Evolutionary conservation across 768 basidiomycete species (phyloP).

Genomic region (Lactarius pseudohatsudake): DNA sequence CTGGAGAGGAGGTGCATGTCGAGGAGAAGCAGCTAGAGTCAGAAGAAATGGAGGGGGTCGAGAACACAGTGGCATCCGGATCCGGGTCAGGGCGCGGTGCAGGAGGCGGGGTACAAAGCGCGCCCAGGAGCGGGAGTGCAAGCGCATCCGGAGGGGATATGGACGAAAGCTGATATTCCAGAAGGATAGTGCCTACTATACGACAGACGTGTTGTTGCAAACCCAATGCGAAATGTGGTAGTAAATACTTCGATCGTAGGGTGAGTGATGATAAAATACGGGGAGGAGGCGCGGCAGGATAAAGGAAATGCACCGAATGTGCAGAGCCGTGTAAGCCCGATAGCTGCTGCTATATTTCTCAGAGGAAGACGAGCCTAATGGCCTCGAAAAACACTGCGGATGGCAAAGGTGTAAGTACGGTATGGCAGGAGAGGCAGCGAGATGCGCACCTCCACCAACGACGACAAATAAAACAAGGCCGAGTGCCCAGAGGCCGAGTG

Average conservation of each 20-base stretch:
- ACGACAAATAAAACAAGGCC: conserved; percentile 76
- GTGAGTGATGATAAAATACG: conserved; percentile 7
- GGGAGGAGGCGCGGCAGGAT: background rate
- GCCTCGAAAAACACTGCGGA: conserved; percentile 72
- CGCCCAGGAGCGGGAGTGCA: conserved; percentile 55
- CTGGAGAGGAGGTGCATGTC: conserved; percentile 82
- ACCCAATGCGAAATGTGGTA: conserved; percentile 10
- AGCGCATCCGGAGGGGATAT: conserved; percentile 54
- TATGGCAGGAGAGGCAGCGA: background rate
- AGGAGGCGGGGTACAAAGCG: conserved; percentile 47
- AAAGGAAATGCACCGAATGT: background rate
- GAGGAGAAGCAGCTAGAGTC: conserved; percentile 83
- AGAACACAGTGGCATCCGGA: conserved; percentile 39
- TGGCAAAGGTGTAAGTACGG: conserved; percentile 1
- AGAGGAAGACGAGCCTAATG: conserved; percentile 64
- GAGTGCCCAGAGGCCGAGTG: conserved; percentile 72
- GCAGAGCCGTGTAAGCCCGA: background rate
- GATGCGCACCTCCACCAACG: conserved; percentile 68
- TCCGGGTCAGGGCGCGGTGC: conserved; percentile 26
- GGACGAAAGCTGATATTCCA: conserved; percentile 30
- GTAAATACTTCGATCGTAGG: conserved; percentile 2
- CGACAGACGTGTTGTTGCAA: conserved; percentile 6
- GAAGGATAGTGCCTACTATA: conserved; percentile 10
- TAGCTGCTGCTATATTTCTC: conserved; percentile 27
- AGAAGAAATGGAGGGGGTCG: conserved; percentile 76